phyloP scores from a whole-genome alignment of 345 rosid genomes.

The Ceriops decandra region DNA sequence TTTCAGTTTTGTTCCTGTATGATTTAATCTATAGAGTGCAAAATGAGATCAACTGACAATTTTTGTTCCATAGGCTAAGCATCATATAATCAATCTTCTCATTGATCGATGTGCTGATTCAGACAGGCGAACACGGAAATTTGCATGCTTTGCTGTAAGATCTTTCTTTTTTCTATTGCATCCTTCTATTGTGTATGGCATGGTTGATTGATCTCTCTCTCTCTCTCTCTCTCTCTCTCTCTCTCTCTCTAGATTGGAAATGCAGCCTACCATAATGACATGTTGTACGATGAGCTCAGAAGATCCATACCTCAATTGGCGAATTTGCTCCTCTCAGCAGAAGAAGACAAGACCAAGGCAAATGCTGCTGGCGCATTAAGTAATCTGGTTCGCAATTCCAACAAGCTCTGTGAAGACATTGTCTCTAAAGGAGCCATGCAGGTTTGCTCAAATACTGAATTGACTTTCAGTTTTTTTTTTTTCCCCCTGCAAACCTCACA shows the following conservation, averaged over 20 bases:
- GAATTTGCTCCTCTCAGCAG: conserved; percentile 62
- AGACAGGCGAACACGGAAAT: conserved; percentile 86
- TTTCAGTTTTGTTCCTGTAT: neutral
- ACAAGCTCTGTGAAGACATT: conserved; percentile 83
- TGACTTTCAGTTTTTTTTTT: neutral
- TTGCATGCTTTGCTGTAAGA: conserved; percentile 96
- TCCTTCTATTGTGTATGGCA: neutral
- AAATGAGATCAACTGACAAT: conserved; percentile 8
- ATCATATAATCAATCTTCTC: conserved; percentile 61
- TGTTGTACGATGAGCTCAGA: conserved; percentile 74
- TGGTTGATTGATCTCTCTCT: neutral
- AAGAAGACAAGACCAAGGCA: conserved; percentile 96
- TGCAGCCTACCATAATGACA: conserved; percentile 88
- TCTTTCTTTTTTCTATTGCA: neutral
- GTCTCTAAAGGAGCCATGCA: conserved; percentile 90
- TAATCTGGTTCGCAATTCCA: conserved; percentile 94
- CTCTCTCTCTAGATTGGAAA: conserved; percentile 63
- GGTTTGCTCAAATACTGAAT: conserved; percentile 35
- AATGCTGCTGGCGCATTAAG: conserved; percentile 97
- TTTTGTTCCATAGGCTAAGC: conserved; percentile 52
- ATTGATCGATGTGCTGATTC: conserved; percentile 93
- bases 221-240: neutral
- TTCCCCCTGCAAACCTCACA: neutral
- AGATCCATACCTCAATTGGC: conserved; percentile 81
- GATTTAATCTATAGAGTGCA: neutral